A percentile compares a stretch with the other conserved stretches of the same genome.
phyloP scores from a whole-genome alignment of 371 early-diverging fungal species.

The Mycotypha africana region DNA sequence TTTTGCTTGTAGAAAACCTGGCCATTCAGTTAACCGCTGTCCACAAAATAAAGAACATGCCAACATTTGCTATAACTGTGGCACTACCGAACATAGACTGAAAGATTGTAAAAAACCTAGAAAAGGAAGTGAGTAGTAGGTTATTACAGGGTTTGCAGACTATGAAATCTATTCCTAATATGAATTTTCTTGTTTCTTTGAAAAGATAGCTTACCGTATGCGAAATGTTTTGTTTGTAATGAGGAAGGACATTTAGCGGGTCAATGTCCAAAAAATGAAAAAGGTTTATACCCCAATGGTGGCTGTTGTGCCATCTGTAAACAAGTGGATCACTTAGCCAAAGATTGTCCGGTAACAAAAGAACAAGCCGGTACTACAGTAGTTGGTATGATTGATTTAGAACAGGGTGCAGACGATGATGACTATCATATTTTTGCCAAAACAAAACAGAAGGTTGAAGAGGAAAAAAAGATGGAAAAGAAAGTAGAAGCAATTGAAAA shows the following conservation, averaged over 20 bases:
- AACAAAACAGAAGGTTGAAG: slow-evolving; percentile 44
- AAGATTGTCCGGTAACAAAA: slow-evolving; percentile 72
- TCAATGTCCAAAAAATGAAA: slow-evolving; percentile 79
- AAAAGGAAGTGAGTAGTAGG: slow-evolving; percentile 43
- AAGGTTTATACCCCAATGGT: slow-evolving; percentile 89
- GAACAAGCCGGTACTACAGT: slow-evolving; percentile 58
- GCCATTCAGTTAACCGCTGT: slow-evolving; percentile 81
- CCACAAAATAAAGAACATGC: slow-evolving; percentile 49
- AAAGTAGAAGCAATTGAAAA: slow-evolving; percentile 20
- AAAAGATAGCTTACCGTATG: slow-evolving; percentile 52
- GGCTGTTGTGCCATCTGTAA: slow-evolving; percentile 88
- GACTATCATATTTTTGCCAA: slow-evolving; percentile 66
- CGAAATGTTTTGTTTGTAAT: slow-evolving; percentile 86
- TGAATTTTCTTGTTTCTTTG: neutral
- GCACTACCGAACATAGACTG: slow-evolving; percentile 76
- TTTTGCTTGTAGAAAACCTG: slow-evolving; percentile 78
- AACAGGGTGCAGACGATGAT: slow-evolving; percentile 81
- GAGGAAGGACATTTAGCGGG: slow-evolving; percentile 78
- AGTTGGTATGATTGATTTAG: slow-evolving; percentile 64
- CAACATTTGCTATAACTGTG: slow-evolving; percentile 83
- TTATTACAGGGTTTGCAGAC: neutral
- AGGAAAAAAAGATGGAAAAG: slow-evolving; percentile 37
- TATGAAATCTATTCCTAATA: neutral
- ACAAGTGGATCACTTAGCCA: slow-evolving; percentile 77
- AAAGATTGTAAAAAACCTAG: slow-evolving; percentile 65